Evolutionary conservation across 306 rosid genomes (phyloP), one percentile per base, ranked within the genome.

Genomic region (Ammopiptanthus mongolicus): DNA sequence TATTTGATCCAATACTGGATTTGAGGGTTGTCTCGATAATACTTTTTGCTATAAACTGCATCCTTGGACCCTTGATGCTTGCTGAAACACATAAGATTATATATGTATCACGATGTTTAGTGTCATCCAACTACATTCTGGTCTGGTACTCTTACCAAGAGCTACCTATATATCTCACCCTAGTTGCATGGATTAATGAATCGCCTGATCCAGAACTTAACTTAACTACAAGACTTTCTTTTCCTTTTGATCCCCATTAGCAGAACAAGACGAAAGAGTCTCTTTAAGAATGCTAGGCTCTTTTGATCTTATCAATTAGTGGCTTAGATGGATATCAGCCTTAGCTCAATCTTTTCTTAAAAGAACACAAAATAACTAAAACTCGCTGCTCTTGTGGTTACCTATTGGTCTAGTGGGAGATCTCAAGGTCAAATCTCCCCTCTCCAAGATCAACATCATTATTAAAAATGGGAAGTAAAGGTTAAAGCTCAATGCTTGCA

Each of bases 161-260:
- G 25, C 39, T 58, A 47, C 51, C 21, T 47, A 14, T 60, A 13
- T 31, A 31, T 31, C 5, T 69, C 42, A 11, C 70, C 33, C 56
- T 69, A 47, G 22, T 48, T 71, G 28, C 44, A 60, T 50, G 33
- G 74, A 31, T 5, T 9, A 33, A 21, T 47, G 69, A 59, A 66
- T 66, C 0, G 69, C 44, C 44, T 47, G 55, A 58, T 68, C 34
- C 2, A 56, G 53, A 56, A 67, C 29, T 46, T 31, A 14, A 22
- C 62, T 29, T 68, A 15, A 59, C 44, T 50, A 19, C 34, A 10
- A 34, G 53, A 39, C 37, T 67, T 77, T 57, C 56, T 18, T 70
- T 78, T 70, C 59, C 5, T 72, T 79, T 73, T 65, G 68, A 64
- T 53, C 44, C 15, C 51, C 18, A 72, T 53, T 22, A 58, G 67